These are phyloP conservation scores for Botrytis cinerea DNA, from an alignment of 2,329 filamentous ascomycete species.

Conservation along the genomic window DNA sequence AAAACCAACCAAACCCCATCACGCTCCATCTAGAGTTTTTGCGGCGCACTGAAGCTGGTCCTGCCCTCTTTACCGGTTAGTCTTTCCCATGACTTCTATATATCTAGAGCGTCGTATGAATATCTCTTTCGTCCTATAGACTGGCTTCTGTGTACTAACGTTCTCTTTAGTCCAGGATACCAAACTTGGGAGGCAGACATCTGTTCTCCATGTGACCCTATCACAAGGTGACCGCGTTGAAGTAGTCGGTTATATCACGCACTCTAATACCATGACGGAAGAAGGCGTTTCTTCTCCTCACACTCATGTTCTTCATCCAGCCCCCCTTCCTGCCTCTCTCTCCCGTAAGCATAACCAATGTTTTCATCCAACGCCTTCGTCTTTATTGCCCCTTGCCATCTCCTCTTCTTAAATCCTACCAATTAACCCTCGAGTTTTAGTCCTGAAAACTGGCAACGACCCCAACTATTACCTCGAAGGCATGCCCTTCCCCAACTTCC, in stretches of 20 bases:
- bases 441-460: slow-evolving; percentile 48
- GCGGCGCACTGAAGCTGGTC: slow-evolving; percentile 60
- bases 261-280: slow-evolving; percentile 62
- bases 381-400: neutral
- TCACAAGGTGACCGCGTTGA: slow-evolving; percentile 58
- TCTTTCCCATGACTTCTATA: neutral
- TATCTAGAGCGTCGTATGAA: neutral
- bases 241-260: slow-evolving; percentile 64
- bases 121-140: neutral
- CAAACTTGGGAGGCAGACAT: slow-evolving; percentile 65
- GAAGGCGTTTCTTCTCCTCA: slow-evolving; percentile 58
- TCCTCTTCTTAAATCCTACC: slow-evolving; percentile 49
- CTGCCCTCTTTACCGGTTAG: slow-evolving; percentile 51
- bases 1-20: slow-evolving; percentile 63
- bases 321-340: slow-evolving; percentile 45
- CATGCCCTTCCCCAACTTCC: slow-evolving; percentile 37
- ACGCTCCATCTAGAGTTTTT: slow-evolving; percentile 67
- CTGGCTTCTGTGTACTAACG: neutral
- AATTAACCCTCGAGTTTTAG: slow-evolving; percentile 45
- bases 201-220: slow-evolving; percentile 63
- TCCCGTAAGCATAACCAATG: slow-evolving; percentile 28
- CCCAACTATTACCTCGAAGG: slow-evolving; percentile 45
- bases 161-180: slow-evolving; percentile 53
- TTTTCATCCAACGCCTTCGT: too few relatives aligned
- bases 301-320: slow-evolving; percentile 50